A percentile compares a stretch with the other conserved stretches of the same genome.
phyloP scores from a whole-genome alignment of 2,329 filamentous ascomycete species.

The Exophiala spinifera region DNA sequence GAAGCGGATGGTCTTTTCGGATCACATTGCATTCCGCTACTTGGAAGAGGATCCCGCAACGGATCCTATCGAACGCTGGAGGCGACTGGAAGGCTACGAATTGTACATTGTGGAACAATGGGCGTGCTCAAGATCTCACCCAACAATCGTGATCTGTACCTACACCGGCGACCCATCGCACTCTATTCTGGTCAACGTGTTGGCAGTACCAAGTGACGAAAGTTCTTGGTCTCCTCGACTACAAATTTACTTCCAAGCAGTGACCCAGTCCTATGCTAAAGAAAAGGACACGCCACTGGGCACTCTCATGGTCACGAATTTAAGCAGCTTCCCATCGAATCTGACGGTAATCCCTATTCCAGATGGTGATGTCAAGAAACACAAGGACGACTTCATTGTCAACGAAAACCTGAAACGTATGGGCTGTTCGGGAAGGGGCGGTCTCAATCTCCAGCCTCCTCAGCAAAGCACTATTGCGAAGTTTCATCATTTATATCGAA shows the following conservation, averaged over 20 bases:
- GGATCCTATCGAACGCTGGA: conserved; percentile 68
- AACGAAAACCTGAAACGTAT: conserved; percentile 92
- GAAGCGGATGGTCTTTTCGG: conserved; percentile 60
- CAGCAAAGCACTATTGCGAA: conserved; percentile 81
- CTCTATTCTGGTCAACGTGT: conserved; percentile 71
- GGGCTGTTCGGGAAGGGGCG: conserved; percentile 85
- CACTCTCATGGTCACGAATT: conserved; percentile 87
- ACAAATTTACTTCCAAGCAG: conserved; percentile 78
- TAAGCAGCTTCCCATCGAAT: conserved; percentile 86
- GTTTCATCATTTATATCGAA: conserved; percentile 86
- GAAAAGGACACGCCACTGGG: conserved; percentile 78
- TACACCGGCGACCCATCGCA: conserved; percentile 86
- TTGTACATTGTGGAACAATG: conserved; percentile 95
- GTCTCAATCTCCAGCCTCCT: conserved; percentile 74
- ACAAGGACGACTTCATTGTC: conserved; percentile 82
- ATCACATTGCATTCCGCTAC: conserved; percentile 67
- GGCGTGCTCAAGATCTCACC: conserved; percentile 87
- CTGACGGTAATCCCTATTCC: conserved; percentile 89
- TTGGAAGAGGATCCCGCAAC: conserved; percentile 81
- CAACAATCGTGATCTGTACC: conserved; percentile 86
- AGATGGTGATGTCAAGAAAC: conserved; percentile 75
- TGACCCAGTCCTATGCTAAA: conserved; percentile 80
- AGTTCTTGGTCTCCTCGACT: conserved; percentile 74
- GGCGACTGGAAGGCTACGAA: conserved; percentile 77
- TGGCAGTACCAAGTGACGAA: conserved; percentile 79